Conservation (phyloP, 2,329 filamentous ascomycete species). For the Trichoderma aggressivum region DNA sequence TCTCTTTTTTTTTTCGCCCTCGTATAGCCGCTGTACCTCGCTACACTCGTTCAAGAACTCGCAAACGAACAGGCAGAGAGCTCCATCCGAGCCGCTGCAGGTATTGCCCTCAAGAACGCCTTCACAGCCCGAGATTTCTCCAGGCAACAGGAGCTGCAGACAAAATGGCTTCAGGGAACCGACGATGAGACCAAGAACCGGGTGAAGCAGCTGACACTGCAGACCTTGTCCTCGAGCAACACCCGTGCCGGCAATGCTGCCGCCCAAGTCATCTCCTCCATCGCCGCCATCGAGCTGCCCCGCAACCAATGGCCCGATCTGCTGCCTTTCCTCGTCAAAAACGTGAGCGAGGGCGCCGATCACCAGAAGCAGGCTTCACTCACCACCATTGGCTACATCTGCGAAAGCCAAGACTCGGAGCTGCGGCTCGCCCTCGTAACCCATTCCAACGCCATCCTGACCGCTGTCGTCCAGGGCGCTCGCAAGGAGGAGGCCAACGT, state of each 20-base stretch:
- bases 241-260: constrained; percentile 81
- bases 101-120: constrained; percentile 96
- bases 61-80: constrained; percentile 83
- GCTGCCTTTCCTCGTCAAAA: constrained; percentile 84
- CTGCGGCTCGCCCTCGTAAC: constrained; percentile 74
- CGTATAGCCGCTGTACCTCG: constrained; percentile 80
- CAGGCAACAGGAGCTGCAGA: constrained; percentile 84
- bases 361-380: constrained; percentile 92
- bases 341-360: constrained; percentile 81
- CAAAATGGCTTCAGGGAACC: constrained; percentile 85
- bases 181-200: constrained; percentile 77
- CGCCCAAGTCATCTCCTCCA: constrained; percentile 91
- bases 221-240: constrained; percentile 78
- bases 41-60: constrained; percentile 87
- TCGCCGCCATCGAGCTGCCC: constrained; percentile 92
- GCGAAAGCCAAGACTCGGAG: constrained; percentile 88
- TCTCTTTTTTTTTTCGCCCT: constrained; percentile 8
- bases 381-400: constrained; percentile 97
- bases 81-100: constrained; percentile 87
- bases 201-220: constrained; percentile 86
- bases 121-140: constrained; percentile 90
- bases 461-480: constrained; percentile 94
- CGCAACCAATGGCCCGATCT: constrained; percentile 90
- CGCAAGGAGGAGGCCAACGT: constrained; percentile 91
- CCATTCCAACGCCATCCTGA: constrained; percentile 97